phyloP scores from a whole-genome alignment of 345 rosid species.

The Noccaea bulbosa region DNA sequence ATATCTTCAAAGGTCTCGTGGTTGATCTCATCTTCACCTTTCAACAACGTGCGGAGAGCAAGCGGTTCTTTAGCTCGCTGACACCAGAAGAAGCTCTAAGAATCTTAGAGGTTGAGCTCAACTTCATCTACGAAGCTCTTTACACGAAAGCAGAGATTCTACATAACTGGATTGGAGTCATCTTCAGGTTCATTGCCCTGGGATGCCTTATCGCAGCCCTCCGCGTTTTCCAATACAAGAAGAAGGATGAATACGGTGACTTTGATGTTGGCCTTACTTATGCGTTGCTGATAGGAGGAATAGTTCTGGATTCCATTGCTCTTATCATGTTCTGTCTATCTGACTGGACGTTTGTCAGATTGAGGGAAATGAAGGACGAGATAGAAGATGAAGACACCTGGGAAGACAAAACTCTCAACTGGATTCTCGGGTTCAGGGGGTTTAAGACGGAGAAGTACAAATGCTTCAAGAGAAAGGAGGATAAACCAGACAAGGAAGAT shows the following conservation, averaged over 20 bases:
- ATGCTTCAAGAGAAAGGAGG: background rate
- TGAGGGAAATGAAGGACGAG: slow-evolving; percentile 31
- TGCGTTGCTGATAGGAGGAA: slow-evolving; percentile 43
- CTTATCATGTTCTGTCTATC: slow-evolving; percentile 57
- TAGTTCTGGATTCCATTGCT: slow-evolving; percentile 46
- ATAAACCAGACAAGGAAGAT: background rate
- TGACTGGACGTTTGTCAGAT: slow-evolving; percentile 55
- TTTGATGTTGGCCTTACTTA: slow-evolving; percentile 46
- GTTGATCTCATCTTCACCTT: slow-evolving; percentile 39
- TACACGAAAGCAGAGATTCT: slow-evolving; percentile 47
- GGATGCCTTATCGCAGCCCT: slow-evolving; percentile 33
- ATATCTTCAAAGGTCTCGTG: slow-evolving; percentile 35
- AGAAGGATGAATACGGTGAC: background rate
- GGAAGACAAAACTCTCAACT: slow-evolving; percentile 11
- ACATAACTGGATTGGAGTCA: slow-evolving; percentile 25
- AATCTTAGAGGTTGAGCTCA: slow-evolving; percentile 51
- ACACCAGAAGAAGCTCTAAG: slow-evolving; percentile 37
- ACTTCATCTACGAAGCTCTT: slow-evolving; percentile 48
- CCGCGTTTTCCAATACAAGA: slow-evolving; percentile 18
- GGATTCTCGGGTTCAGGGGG: slow-evolving; percentile 35
- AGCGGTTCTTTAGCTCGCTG: slow-evolving; percentile 20
- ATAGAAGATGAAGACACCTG: background rate
- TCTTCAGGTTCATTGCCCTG: slow-evolving; percentile 27
- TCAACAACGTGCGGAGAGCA: slow-evolving; percentile 34
- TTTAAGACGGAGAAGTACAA: background rate